Evolutionary conservation across 768 basidiomycete genomes (phyloP).

Genomic region (Amyloporia xantha): DNA sequence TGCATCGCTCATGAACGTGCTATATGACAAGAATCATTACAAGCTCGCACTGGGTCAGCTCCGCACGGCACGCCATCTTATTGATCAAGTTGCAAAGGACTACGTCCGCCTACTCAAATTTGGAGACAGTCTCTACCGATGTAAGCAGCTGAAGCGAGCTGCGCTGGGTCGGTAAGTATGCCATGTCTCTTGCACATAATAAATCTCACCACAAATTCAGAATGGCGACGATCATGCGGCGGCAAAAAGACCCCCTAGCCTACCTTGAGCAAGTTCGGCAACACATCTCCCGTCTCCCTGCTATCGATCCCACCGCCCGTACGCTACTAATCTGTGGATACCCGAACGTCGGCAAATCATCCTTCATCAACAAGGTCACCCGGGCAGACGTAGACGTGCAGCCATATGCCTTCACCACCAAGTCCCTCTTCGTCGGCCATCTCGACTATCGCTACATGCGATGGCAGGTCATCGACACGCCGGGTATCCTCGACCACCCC

Average conservation of each 20-base stretch:
- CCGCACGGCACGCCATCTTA: conserved; percentile 90
- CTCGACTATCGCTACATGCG: conserved; percentile 98
- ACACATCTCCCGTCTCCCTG: conserved; percentile 96
- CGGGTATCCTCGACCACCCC: conserved; percentile 95
- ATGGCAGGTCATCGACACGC: conserved; percentile 99
- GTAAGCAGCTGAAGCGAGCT: conserved; percentile 97
- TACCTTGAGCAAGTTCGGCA: conserved; percentile 99
- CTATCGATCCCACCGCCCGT: conserved; percentile 96
- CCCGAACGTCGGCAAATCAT: conserved; percentile 98
- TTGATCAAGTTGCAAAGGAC: conserved; percentile 96
- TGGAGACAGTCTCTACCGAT: conserved; percentile 94
- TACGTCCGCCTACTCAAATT: conserved; percentile 96
- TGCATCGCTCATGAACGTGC: conserved; percentile 91
- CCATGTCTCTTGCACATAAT: background rate
- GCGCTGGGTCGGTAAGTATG: conserved; percentile 85
- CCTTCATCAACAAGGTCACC: conserved; percentile 99
- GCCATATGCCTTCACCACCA: conserved; percentile 99
- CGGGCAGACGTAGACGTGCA: conserved; percentile 99
- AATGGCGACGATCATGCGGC: conserved; percentile 98
- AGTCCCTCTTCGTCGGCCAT: conserved; percentile 97
- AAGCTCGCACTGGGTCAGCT: conserved; percentile 97
- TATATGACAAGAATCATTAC: conserved; percentile 99
- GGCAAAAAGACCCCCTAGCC: conserved; percentile 97
- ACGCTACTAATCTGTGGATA: conserved; percentile 98
- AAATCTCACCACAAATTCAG: conserved; percentile 32